Conservation (phyloP, 495 filamentous ascomycete species). For the Hypoxylon fuscum region DNA sequence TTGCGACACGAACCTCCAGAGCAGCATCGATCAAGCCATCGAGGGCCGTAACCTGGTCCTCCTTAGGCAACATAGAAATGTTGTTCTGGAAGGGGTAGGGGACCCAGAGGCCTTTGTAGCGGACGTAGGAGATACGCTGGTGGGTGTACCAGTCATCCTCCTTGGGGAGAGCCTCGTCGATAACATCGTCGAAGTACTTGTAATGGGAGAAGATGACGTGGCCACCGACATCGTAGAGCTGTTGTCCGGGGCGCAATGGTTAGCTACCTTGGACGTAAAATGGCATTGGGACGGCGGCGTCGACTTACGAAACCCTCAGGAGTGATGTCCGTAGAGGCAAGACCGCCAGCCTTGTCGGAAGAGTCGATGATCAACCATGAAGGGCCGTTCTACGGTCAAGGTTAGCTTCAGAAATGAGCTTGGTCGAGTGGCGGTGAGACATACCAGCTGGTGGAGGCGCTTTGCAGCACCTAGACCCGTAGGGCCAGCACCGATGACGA, state of each 20-base stretch:
- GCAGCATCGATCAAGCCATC: constrained; percentile 98
- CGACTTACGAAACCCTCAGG: constrained; percentile 95
- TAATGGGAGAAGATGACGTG: constrained; percentile 99
- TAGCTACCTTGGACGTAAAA: constrained; percentile 14
- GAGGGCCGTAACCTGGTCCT: constrained; percentile 94
- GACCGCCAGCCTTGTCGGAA: constrained; percentile 92
- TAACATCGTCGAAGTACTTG: constrained; percentile 99
- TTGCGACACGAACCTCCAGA: constrained; percentile 82
- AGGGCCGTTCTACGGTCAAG: constrained; percentile 70
- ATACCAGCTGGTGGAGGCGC: constrained; percentile 93
- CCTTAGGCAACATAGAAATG: constrained; percentile 97
- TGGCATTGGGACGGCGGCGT: neutral
- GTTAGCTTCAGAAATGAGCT: constrained; percentile 41
- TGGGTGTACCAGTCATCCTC: constrained; percentile 96
- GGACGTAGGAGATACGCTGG: constrained; percentile 98
- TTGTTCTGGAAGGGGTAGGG: constrained; percentile 99
- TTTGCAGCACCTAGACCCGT: constrained; percentile 98
- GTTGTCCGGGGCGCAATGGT: constrained; percentile 34
- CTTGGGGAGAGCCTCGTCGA: constrained; percentile 94
- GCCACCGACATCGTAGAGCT: constrained; percentile 99
- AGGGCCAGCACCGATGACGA: constrained; percentile 97
- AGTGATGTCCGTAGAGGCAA: constrained; percentile 95
- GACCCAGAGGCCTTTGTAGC: constrained; percentile 95
- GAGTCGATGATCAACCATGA: constrained; percentile 97
- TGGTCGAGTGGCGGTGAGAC: constrained; percentile 47